Base-by-base conservation (phyloP, 331 rosid genomes). In the Acacia pycnantha region DNA sequence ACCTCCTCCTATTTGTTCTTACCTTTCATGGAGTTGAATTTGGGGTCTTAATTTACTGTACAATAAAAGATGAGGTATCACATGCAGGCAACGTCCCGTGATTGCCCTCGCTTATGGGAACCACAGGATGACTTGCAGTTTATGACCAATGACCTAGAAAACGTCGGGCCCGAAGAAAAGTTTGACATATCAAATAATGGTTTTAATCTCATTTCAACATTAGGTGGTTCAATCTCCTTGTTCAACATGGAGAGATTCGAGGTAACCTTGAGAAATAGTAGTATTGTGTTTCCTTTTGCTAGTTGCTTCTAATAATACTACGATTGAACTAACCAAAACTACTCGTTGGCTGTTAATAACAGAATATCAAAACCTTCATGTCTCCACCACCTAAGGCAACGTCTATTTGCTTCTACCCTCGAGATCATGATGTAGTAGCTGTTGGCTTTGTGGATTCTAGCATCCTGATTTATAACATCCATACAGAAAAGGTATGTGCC, bases 121-220 rank as follows among this genome's bases (percentile, higher is more conserved):
- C 85, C 89, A 51, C 40, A 7, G 11, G 70, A 40, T 54, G 83
- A 66, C 54, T 19, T 33, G 72, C 69, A 33, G 76, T 53, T 62
- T 11, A 82, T 88, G 89, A 73, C 66, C 37, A 88, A 88, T 74
- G 50, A 77, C 51, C 75, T 79, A 46, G 6, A 44, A 10, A 19
- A 11, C 19, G 13, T 72, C 73, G 13, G 73, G 14, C 65, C 61
- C 14, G 78, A 44, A 84, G 81, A 74, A n/a, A n/a, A n/a, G n/a
- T 84, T 88, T 70, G 74, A 82, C 35, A 37, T 88, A 59, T 79
- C 89, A 59, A 88, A 73, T 56, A 84, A 86, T 31, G 88, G 54
- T 79, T 73, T 75, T 18, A 84, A 84, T 86, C 86, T 88, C 73
- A 6, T 84, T 70, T 86, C 91, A 53, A 50, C 89, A 50, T 88